These are phyloP conservation scores for Yueomyces sp. DNA, from an alignment of 805 yeast species.

Conservation along the genomic window DNA sequence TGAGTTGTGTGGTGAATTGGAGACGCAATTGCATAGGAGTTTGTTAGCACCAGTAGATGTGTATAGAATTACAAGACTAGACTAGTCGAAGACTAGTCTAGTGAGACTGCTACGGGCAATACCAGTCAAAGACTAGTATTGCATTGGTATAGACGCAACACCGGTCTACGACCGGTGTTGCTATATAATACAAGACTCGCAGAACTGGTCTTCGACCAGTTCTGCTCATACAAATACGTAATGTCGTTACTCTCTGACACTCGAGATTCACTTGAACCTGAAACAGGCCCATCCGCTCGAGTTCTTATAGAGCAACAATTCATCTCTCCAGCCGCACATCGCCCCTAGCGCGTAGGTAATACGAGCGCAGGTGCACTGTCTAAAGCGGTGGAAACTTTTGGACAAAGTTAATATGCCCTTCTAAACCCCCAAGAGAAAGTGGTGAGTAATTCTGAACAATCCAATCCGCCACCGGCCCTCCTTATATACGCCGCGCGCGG, in stretches of 20 bases:
- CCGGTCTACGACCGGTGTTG: too few relatives aligned
- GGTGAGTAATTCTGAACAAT: too few relatives aligned
- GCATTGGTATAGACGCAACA: too few relatives aligned
- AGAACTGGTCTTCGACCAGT: background rate
- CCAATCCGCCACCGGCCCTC: too few relatives aligned
- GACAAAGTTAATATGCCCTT: slow-evolving; percentile 36
- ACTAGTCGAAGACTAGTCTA: background rate
- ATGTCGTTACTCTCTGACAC: slow-evolving; percentile 21
- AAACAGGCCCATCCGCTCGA: slow-evolving; percentile 17
- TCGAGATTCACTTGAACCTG: slow-evolving; percentile 17
- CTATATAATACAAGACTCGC: background rate
- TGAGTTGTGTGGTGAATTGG: slow-evolving; percentile 1
- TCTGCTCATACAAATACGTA: background rate
- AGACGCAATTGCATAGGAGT: slow-evolving; percentile 3
- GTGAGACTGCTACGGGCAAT: too few relatives aligned
- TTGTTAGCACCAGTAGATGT: slow-evolving; percentile 15
- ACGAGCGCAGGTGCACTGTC: slow-evolving; percentile 42
- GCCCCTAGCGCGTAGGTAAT: slow-evolving; percentile 14
- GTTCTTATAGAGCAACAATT: slow-evolving; percentile 22
- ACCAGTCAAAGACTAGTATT: too few relatives aligned
- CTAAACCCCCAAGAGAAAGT: background rate
- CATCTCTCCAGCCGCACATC: slow-evolving; percentile 24
- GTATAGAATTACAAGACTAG: slow-evolving; percentile 7
- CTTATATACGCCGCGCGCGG: too few relatives aligned
- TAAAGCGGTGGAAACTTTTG: slow-evolving; percentile 54